Percentiles rank a stretch among this genome's conserved stretches.
phyloP scores from a whole-genome alignment of 164 flowering plant species.

The Piper longum region DNA sequence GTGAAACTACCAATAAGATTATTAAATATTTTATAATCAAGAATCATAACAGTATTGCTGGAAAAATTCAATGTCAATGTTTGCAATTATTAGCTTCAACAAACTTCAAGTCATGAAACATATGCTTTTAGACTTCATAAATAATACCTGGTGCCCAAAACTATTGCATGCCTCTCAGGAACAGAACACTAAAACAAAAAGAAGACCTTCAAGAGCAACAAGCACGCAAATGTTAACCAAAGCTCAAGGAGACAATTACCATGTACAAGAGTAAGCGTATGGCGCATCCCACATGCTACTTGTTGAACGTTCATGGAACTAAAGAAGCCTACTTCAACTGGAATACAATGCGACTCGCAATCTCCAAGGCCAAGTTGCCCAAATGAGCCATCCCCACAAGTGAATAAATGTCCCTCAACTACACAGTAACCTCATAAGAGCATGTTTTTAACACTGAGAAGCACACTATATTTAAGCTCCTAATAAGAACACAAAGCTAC shows the following conservation, averaged over 20 bases:
- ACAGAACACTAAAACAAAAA: too few species aligned
- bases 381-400: slow-evolving; percentile 98
- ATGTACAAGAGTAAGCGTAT: slow-evolving; percentile 55
- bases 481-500: neutral
- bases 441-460: neutral
- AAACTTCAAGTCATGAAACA: too few species aligned
- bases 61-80: too few species aligned
- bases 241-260: slow-evolving; percentile 20
- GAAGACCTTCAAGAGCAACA: too few species aligned
- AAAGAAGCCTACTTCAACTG: slow-evolving; percentile 39
- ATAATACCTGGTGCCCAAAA: too few species aligned
- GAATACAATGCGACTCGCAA: slow-evolving; percentile 33
- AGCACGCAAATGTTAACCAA: neutral
- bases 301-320: slow-evolving; percentile 35
- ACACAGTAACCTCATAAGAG: slow-evolving; percentile 1
- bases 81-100: too few species aligned
- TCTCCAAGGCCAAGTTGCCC: slow-evolving; percentile 98
- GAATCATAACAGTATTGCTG: neutral
- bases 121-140: too few species aligned
- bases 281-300: slow-evolving; percentile 92
- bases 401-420: slow-evolving; percentile 57
- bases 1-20: neutral
- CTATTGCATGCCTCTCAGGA: too few species aligned
- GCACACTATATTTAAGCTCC: neutral
- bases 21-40: neutral